Evolutionary conservation across 2,329 filamentous ascomycete genomes (phyloP).

Genomic region (Penicillium concentricum): DNA sequence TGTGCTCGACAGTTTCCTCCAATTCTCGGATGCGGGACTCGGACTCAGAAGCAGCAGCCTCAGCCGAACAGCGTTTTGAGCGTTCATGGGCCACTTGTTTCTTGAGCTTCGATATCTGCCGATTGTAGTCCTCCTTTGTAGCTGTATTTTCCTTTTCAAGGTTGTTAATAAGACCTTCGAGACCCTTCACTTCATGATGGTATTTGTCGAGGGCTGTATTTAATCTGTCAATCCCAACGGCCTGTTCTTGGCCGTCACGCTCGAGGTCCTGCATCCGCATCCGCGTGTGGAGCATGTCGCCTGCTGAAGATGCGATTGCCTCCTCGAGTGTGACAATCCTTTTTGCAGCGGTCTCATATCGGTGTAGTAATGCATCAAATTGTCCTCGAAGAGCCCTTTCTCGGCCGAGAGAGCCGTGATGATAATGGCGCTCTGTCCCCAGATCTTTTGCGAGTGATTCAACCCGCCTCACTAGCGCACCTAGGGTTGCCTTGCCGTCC

Average conservation of each 20-base stretch:
- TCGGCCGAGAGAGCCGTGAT: slow-evolving; percentile 36
- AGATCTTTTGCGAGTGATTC: slow-evolving; percentile 36
- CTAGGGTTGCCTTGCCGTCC: slow-evolving; percentile 41
- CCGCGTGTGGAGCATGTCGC: slow-evolving; percentile 46
- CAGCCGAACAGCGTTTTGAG: slow-evolving; percentile 33
- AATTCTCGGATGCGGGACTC: slow-evolving; percentile 39
- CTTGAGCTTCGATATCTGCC: slow-evolving; percentile 36
- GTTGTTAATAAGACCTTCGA: slow-evolving; percentile 44
- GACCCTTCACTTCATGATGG: slow-evolving; percentile 41
- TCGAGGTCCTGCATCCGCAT: slow-evolving; percentile 46
- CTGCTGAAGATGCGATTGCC: slow-evolving; percentile 41
- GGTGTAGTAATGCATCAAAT: slow-evolving; percentile 43
- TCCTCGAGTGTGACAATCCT: slow-evolving; percentile 42
- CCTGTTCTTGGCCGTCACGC: slow-evolving; percentile 41
- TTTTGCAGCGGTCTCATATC: slow-evolving; percentile 38
- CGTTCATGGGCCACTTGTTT: slow-evolving; percentile 35
- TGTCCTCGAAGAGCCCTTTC: slow-evolving; percentile 45
- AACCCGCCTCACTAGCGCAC: slow-evolving; percentile 42
- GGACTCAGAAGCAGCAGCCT: slow-evolving; percentile 36
- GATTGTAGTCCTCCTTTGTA: slow-evolving; percentile 27
- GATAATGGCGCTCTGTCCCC: slow-evolving; percentile 31
- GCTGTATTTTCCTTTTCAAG: slow-evolving; percentile 41
- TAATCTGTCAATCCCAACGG: slow-evolving; percentile 43
- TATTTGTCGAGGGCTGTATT: slow-evolving; percentile 46
- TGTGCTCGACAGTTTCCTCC: slow-evolving; percentile 35